phyloP scores from a whole-genome alignment of 106 monocot species.

The Dactylorhiza incarnata region DNA sequence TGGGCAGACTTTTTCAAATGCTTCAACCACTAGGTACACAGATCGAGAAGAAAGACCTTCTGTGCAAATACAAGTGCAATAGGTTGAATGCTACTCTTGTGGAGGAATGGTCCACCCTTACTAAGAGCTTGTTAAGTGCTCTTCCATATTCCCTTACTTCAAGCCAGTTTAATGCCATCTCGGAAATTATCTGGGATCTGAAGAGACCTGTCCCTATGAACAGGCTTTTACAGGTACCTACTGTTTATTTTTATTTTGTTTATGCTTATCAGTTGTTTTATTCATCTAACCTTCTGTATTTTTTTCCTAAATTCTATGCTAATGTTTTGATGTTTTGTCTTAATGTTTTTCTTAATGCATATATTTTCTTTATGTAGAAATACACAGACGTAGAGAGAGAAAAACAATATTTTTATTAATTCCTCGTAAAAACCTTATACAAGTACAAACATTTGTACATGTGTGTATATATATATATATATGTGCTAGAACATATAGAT shows the following conservation, averaged over 20 bases:
- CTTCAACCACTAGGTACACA: slow-evolving; percentile 69
- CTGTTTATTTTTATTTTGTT: slow-evolving; percentile 2
- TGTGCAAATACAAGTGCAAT: slow-evolving; percentile 60
- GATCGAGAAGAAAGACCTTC: slow-evolving; percentile 65
- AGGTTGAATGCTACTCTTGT: slow-evolving; percentile 34
- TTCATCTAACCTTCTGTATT: background rate
- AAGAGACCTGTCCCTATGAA: slow-evolving; percentile 91
- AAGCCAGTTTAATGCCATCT: slow-evolving; percentile 82
- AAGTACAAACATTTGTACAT: too few relatives aligned
- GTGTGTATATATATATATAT: too few relatives aligned
- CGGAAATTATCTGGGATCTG: slow-evolving; percentile 97
- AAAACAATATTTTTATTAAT: too few relatives aligned
- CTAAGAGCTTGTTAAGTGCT: slow-evolving; percentile 56
- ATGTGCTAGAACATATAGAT: too few relatives aligned
- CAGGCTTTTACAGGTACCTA: slow-evolving; percentile 79
- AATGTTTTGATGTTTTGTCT: background rate
- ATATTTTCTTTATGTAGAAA: background rate
- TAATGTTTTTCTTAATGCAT: background rate
- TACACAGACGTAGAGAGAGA: too few relatives aligned
- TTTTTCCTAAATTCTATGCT: background rate
- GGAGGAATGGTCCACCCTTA: slow-evolving; percentile 64
- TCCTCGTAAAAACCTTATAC: too few relatives aligned
- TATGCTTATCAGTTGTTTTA: background rate
- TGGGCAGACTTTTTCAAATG: slow-evolving; percentile 94
- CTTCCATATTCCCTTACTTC: slow-evolving; percentile 89